Evolutionary conservation across 2,329 filamentous ascomycete species (phyloP), one percentile per base, ranked within the genome.

Genomic region (Colletotrichum sp.): DNA sequence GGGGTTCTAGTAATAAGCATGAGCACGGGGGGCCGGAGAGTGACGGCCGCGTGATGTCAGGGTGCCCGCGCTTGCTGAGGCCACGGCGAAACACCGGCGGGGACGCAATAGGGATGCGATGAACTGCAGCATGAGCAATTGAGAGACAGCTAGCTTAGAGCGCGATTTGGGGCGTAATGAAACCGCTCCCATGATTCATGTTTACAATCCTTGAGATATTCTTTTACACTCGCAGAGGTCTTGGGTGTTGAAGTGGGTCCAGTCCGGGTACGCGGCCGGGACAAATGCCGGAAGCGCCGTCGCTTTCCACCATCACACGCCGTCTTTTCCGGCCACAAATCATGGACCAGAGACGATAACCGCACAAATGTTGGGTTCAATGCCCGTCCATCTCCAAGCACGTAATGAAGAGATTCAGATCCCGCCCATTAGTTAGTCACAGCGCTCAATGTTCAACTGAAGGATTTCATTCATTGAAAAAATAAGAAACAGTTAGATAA

Each of bases 111-210:
- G 16, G 13, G 15, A 28, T 36, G 55, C 36, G 30, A 55, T 67
- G 48, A 32, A 48, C 52, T 24, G 32, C 61, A 32, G 52, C 67
- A 69, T 60, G n/a, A 60, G 52, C 39, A 60, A 61, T 48, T 36
- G 30, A 21, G 71, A 13, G 13, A 78, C 36, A n/a, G 74, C 60
- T 64, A 70, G 67, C 69, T 68, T 75, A 64, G 64, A 65, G 26
- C 32, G 66, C 63, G 28, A 69, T 55, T 8, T 68, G 8, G 32
- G 73, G 73, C 16, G 75, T 75, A 48, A 72, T 69, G 61, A 69
- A 75, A 71, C 74, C 72, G 60, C 66, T 69, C 70, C 70, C 61
- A 60, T 32, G 67, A 65, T 59, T 32, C 15, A 43, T 43, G 8
- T 24, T 13, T 28, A 18, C 3, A 39, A 21, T n/a, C 9, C 18